Base-by-base conservation (phyloP, 805 yeast genomes). In the Isabelozyma pseudorhagii region DNA sequence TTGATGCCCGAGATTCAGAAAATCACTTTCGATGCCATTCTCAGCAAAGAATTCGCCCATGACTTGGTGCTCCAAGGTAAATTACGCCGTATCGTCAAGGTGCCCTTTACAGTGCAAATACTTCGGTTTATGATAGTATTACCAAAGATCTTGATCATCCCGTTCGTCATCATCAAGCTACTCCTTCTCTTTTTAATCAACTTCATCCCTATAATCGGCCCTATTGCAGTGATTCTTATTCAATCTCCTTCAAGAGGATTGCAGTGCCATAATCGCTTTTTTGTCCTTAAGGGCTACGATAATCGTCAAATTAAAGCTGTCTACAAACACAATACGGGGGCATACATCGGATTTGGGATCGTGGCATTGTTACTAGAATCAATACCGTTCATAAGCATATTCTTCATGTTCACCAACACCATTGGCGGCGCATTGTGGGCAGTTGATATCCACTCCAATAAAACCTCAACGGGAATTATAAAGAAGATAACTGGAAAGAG, bases 361-460 rank as follows among this genome's bases (percentile, higher is more conserved):
- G 66, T 74, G 13, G 75, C 84, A 1, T 71, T 77, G 31, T 27
- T 76, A 1, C 59, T 85, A 38, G 89, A 84, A 55, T 65, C 73
- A 52, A 65, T 82, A 9, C 89, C 90, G 1, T 51, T 81, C 18
- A 49, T 82, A 2, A 78, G 81, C 31, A 67, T 81, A 10, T 65
- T 82, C 36, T 82, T 85, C 51, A 71, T 77, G 54, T 79, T 81
- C 53, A 81, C 89, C 8, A 81, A 82, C 61, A 76, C 77, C 2
- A 68, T 80, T 3, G 89, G 87, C 5, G 84, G 84, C 9, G 88
- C 89, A 0, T 62, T 82, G 43, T 85, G 89, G 89, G 83, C 82
- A 4, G 76, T 71, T 18, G 59, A 62, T n/a, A 63, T 64, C 21
- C 70, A 38, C 10, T 15, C 11, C 11, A 10, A 44, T 42, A 18